Evolutionary conservation across 2,329 filamentous ascomycete species (phyloP).

Genomic region (Atkinsonella texensis): DNA sequence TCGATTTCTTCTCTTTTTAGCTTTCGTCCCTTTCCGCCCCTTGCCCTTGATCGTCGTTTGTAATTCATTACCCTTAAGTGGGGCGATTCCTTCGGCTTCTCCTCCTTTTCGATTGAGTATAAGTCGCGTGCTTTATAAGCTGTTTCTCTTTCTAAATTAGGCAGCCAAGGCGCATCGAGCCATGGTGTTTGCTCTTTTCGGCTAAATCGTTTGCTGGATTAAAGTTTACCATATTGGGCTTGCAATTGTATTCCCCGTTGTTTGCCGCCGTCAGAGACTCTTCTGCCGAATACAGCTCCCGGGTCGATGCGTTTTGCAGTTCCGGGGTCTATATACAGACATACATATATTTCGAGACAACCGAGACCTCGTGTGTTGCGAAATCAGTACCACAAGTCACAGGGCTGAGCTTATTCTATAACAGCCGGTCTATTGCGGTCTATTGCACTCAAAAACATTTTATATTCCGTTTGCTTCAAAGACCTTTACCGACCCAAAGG

Average conservation of each 20-base stretch:
- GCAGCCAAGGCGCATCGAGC: constrained; percentile 4
- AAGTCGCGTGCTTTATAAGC: not conserved
- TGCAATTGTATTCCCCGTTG: not conserved
- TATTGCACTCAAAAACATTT: not conserved
- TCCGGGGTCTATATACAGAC: not conserved
- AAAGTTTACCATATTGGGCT: not conserved
- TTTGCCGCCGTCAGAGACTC: not conserved
- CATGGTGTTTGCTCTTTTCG: not conserved
- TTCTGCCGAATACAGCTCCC: not conserved
- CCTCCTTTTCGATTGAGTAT: not conserved
- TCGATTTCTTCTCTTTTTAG: not conserved
- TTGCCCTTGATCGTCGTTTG: not conserved
- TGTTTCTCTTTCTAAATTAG: not conserved
- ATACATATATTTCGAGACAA: not conserved
- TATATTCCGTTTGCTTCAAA: not conserved
- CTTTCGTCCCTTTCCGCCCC: not conserved
- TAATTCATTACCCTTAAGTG: not conserved
- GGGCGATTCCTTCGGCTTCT: not conserved
- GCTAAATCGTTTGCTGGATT: not conserved
- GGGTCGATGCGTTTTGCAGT: not conserved
- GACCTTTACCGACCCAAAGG: not conserved
- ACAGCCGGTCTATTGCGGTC: no score
- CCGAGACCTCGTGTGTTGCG: not conserved
- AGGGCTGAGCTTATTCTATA: no score
- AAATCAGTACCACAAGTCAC: not conserved